Percentiles rank a stretch among this genome's conserved stretches.
Evolutionary conservation across 2,329 filamentous ascomycete species (phyloP).

Genomic region (Karstenula rhodostoma): DNA sequence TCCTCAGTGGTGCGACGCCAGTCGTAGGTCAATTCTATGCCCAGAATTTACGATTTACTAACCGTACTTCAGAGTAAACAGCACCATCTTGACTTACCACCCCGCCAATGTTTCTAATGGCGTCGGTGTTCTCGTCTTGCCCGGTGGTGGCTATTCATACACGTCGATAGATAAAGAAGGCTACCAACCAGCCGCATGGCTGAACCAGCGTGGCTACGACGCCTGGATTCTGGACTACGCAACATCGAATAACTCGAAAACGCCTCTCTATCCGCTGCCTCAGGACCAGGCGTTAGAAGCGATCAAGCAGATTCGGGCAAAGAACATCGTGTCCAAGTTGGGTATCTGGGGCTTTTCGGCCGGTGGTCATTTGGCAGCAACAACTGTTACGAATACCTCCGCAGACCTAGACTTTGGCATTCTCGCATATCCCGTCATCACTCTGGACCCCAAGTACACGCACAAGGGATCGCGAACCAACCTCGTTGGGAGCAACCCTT

Average conservation of each 20-base stretch:
- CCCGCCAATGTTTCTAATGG: constrained; percentile 11
- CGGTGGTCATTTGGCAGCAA: constrained; percentile 14
- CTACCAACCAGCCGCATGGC: constrained; percentile 13
- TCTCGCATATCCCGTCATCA: constrained; percentile 17
- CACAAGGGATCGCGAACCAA: constrained; percentile 16
- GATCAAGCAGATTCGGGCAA: constrained; percentile 16
- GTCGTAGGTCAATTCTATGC: constrained; percentile 1
- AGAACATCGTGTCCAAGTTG: constrained; percentile 7
- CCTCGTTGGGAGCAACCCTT: constrained; percentile 14
- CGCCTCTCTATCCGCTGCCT: constrained; percentile 13
- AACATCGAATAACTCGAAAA: neutral
- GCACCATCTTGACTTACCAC: constrained; percentile 12
- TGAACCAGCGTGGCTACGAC: constrained; percentile 15
- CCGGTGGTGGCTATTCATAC: constrained; percentile 13
- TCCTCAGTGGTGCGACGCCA: constrained; percentile 4
- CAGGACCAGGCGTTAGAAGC: constrained; percentile 18
- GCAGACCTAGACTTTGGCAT: constrained; percentile 15
- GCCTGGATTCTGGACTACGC: constrained; percentile 18
- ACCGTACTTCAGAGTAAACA: constrained; percentile 11
- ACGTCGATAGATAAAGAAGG: constrained; percentile 14
- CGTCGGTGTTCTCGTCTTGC: constrained; percentile 13
- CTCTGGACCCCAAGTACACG: constrained; percentile 16
- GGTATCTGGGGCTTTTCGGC: constrained; percentile 20
- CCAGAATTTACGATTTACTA: neutral
- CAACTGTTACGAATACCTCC: constrained; percentile 14